Conservation (phyloP, 1,139 yeast genomes). For the Hyphopichia khmerensis region DNA sequence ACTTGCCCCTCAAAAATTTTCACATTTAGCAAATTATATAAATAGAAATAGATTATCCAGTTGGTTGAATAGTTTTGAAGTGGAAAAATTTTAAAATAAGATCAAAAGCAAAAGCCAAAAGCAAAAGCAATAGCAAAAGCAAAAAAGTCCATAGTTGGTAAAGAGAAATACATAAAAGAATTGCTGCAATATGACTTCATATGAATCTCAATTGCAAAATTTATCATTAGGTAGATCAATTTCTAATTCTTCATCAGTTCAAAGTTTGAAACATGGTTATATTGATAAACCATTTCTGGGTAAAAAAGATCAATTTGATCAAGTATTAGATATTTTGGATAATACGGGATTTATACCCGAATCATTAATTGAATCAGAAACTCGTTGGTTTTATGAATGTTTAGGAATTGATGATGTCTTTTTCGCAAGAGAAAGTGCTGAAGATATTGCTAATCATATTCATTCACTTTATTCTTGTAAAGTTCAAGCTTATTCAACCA, state of each 20-base stretch:
- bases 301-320: conserved; percentile 75
- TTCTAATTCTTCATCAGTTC: conserved; percentile 35
- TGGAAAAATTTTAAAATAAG: too few species aligned
- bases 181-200: conserved; percentile 1
- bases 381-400: conserved; percentile 83
- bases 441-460: conserved; percentile 77
- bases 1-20: background rate
- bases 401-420: conserved; percentile 92
- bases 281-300: conserved; percentile 75
- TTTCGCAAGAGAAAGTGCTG: conserved; percentile 82
- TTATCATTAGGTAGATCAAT: conserved; percentile 3
- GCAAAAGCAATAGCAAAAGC: background rate
- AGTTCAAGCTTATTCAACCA: conserved; percentile 71
- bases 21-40: background rate
- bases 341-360: conserved; percentile 89
- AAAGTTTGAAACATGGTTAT: conserved; percentile 56
- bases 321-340: conserved; percentile 80
- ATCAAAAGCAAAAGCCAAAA: too few species aligned
- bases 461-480: conserved; percentile 91
- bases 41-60: too few species aligned
- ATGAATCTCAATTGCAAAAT: conserved; percentile 3
- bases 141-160: too few species aligned
- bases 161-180: too few species aligned
- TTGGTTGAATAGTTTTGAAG: too few species aligned
- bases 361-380: conserved; percentile 77